A percentile compares a stretch with the other conserved stretches of the same genome.
These are phyloP conservation scores for Apiotrichum mycotoxinovorans DNA, from an alignment of 1,284 basidiomycete species.

Conservation along the genomic window DNA sequence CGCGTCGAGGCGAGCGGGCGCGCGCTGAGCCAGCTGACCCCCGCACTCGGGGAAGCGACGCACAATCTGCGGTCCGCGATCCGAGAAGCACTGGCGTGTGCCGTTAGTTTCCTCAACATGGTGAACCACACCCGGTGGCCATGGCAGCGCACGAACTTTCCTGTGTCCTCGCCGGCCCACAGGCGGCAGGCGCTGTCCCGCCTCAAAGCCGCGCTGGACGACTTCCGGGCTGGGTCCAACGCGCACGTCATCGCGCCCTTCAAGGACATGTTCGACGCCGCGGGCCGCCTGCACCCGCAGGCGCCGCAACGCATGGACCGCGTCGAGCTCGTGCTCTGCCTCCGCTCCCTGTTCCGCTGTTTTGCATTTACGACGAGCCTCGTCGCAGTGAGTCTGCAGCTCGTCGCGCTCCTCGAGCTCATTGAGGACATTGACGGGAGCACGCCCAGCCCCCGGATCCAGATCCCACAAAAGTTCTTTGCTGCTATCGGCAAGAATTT, in stretches of 20 bases:
- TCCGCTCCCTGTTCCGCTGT: too few relatives aligned
- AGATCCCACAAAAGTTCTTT: too few relatives aligned
- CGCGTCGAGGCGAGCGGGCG: slow-evolving; percentile 16
- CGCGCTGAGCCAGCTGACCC: slow-evolving; percentile 51
- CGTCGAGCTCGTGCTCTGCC: slow-evolving; percentile 35
- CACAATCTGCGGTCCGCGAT: slow-evolving; percentile 52
- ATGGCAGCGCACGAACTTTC: slow-evolving; percentile 50
- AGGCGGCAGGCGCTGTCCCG: slow-evolving; percentile 50
- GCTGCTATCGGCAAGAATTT: slow-evolving; percentile 28
- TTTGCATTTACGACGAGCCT: too few relatives aligned
- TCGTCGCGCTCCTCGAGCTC: too few relatives aligned
- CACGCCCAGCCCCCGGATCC: too few relatives aligned
- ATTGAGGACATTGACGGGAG: too few relatives aligned
- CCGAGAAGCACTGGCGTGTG: slow-evolving; percentile 47
- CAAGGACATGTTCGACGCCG: slow-evolving; percentile 44
- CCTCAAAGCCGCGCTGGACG: slow-evolving; percentile 48
- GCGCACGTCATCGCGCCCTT: slow-evolving; percentile 56
- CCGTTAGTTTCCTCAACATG: slow-evolving; percentile 50
- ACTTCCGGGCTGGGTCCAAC: slow-evolving; percentile 52
- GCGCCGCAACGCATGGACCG: slow-evolving; percentile 33
- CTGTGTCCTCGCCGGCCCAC: slow-evolving; percentile 18
- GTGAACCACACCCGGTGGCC: slow-evolving; percentile 53
- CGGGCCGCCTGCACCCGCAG: slow-evolving; percentile 26
- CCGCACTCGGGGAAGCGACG: slow-evolving; percentile 54
- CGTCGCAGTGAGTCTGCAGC: too few relatives aligned